A percentile compares a stretch with the other conserved stretches of the same genome.
These are phyloP conservation scores for Malus hybrid DNA, from an alignment of 331 rosid species.

Conservation along the genomic window DNA sequence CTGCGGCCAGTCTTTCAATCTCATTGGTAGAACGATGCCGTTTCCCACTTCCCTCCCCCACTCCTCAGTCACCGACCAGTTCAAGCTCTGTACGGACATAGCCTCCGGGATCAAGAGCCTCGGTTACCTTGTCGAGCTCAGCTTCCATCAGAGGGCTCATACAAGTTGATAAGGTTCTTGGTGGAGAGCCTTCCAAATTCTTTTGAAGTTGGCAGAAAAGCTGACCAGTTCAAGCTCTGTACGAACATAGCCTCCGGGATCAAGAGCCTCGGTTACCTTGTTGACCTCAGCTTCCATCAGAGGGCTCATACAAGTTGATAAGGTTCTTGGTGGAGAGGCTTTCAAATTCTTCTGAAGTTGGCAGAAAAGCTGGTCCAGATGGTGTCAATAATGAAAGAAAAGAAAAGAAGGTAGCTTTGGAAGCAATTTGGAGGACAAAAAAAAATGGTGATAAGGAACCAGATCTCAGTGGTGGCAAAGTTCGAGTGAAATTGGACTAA, in stretches of 20 bases:
- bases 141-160: slow-evolving; percentile 45
- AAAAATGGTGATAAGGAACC: slow-evolving; percentile 6
- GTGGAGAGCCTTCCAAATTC: slow-evolving; percentile 47
- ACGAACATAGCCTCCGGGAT: slow-evolving; percentile 34
- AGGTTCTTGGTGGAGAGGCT: slow-evolving; percentile 51
- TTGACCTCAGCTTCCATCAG: slow-evolving; percentile 49
- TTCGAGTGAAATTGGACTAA: slow-evolving; percentile 24
- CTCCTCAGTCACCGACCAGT: slow-evolving; percentile 38
- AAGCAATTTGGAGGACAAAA: slow-evolving; percentile 21
- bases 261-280: slow-evolving; percentile 40
- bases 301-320: slow-evolving; percentile 41
- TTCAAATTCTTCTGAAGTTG: slow-evolving; percentile 29
- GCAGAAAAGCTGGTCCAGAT: slow-evolving; percentile 14
- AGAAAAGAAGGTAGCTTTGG: slow-evolving; percentile 8
- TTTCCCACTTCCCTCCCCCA: slow-evolving; percentile 35
- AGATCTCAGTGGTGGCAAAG: slow-evolving; percentile 14
- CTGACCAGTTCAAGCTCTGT: slow-evolving; percentile 37
- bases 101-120: slow-evolving; percentile 37
- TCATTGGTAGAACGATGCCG: slow-evolving; percentile 16
- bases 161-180: slow-evolving; percentile 43
- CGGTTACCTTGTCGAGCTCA: slow-evolving; percentile 45
- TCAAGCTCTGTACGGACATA: slow-evolving; percentile 36
- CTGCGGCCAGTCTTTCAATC: slow-evolving; percentile 42
- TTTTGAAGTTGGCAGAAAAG: slow-evolving; percentile 23
- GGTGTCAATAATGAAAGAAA: slow-evolving; percentile 4